These are phyloP conservation scores for Botrytis byssoidea DNA, from an alignment of 2,329 filamentous ascomycete species.

Conservation along the genomic window DNA sequence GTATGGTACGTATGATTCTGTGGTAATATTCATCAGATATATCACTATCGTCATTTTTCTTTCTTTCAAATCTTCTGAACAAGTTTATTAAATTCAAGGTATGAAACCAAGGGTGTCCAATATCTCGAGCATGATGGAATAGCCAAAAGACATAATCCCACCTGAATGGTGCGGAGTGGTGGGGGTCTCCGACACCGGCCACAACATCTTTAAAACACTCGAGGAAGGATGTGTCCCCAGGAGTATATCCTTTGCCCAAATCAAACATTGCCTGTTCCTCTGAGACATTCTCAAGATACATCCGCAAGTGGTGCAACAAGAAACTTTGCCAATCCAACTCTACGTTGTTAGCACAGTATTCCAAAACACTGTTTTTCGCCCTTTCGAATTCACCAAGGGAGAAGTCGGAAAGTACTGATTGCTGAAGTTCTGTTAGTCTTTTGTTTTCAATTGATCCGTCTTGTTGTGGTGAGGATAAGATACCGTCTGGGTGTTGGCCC, in stretches of 20 bases:
- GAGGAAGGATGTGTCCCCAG: slow-evolving; percentile 6
- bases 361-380: slow-evolving; percentile 22
- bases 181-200: slow-evolving; percentile 20
- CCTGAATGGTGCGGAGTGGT: slow-evolving; percentile 36
- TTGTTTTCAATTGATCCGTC: slow-evolving; percentile 21
- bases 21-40: slow-evolving; percentile 41
- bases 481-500: slow-evolving; percentile 13
- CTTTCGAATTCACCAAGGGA: slow-evolving; percentile 27
- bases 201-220: slow-evolving; percentile 13
- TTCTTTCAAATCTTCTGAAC: background rate
- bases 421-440: slow-evolving; percentile 18
- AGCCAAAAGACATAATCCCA: slow-evolving; percentile 41
- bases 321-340: slow-evolving; percentile 30
- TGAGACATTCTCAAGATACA: slow-evolving; percentile 37
- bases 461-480: slow-evolving; percentile 9
- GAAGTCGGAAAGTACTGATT: slow-evolving; percentile 22
- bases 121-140: slow-evolving; percentile 40
- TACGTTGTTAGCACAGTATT: slow-evolving; percentile 19
- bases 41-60: slow-evolving; percentile 20
- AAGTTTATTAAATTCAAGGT: background rate
- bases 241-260: slow-evolving; percentile 38
- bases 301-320: slow-evolving; percentile 26
- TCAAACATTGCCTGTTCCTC: slow-evolving; percentile 37
- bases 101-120: slow-evolving; percentile 39
- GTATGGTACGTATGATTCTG: slow-evolving; percentile 41